Conservation (phyloP, 2,329 filamentous ascomycete genomes). For the Fusarium sp. region DNA sequence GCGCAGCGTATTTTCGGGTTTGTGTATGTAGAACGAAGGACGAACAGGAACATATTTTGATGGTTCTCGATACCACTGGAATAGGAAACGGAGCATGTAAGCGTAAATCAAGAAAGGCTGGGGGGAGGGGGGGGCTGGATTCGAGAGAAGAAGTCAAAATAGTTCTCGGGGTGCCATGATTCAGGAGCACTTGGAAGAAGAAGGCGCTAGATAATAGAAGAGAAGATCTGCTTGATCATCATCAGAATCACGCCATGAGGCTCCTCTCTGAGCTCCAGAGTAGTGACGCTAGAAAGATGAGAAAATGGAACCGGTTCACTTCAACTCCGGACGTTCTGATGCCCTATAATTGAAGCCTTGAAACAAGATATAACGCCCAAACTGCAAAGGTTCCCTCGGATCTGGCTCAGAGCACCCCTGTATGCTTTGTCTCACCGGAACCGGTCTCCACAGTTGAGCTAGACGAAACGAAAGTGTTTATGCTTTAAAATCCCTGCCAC, state of each 20-base stretch:
- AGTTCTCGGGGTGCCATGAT: constrained; percentile 23
- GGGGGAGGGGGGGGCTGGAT: constrained; percentile 3
- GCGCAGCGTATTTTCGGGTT: constrained; percentile 38
- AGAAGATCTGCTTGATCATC: constrained; percentile 41
- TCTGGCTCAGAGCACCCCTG: constrained; percentile 31
- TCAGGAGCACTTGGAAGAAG: constrained; percentile 24
- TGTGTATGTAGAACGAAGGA: constrained; percentile 30
- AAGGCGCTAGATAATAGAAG: constrained; percentile 38
- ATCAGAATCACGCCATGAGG: constrained; percentile 40
- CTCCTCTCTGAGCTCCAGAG: constrained; percentile 28
- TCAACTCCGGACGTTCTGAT: constrained; percentile 2
- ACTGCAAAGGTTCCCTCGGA: constrained; percentile 37
- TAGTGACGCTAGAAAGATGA: constrained; percentile 24
- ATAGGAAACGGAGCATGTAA: constrained; percentile 5
- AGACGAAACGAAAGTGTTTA: constrained; percentile 39
- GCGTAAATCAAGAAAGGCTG: constrained; percentile 13
- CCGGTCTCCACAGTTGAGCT: constrained; percentile 39
- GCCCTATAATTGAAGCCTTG: constrained; percentile 39
- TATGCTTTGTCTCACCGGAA: constrained; percentile 41
- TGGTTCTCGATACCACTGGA: constrained; percentile 15
- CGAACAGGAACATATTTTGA: constrained; percentile 16
- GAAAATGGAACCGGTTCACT: constrained; percentile 29
- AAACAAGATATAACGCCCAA: constrained; percentile 32
- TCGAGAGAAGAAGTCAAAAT: constrained; percentile 3
- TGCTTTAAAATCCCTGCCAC: constrained; percentile 32